Base-by-base conservation (phyloP, 1,139 yeast genomes). In the Maudiozyma humilis region DNA sequence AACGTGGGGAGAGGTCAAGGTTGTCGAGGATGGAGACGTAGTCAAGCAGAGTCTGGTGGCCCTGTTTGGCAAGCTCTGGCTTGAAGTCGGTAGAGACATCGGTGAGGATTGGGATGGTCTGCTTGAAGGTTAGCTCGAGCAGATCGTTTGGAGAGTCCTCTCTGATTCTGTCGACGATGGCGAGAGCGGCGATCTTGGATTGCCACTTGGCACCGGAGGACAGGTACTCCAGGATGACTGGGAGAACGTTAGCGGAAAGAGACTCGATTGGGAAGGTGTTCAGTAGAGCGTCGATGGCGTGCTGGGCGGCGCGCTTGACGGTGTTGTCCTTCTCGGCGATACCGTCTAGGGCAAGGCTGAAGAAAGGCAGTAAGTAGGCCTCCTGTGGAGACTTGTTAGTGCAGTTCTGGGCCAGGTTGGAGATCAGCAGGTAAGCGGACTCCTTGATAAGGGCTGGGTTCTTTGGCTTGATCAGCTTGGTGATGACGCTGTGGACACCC, bases 31-130 rank as follows among this genome's bases (percentile, higher is more conserved):
- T 83, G 56, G 78, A 75, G 51, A 89, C 94, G 56, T 83, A 86
- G 47, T 74, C 75, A 41, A 77, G 74, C 65, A 88, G 72, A 13
- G 86, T 73, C 53, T 75, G 73, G 53, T 79, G 70, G 53, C 96
- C 97, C 50, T 79, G 87, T 58, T 84, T 82, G 35, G 96, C 87
- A 49, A 91, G 75, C 68, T 91, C 98, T 2, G 96, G 96, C 70
- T 91, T 91, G 74, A 91, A 87, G 66, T 91, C 98, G 48, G 95
- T 91, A 53, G 95, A 78, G 66, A 82, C 76, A 64, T 86, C 94
- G 37, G 95, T 86, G 56, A 91, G 73, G 7, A 84, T 76, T 20
- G 98, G 98, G 23, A 91, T 78, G 8, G 86, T 76, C 47, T 75
- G 77, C 49, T 82, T 78, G 65, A 91, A 89, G 54, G 80, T 78